phyloP scores from a whole-genome alignment of 2,329 filamentous ascomycete species.

The Clonostachys solani region DNA sequence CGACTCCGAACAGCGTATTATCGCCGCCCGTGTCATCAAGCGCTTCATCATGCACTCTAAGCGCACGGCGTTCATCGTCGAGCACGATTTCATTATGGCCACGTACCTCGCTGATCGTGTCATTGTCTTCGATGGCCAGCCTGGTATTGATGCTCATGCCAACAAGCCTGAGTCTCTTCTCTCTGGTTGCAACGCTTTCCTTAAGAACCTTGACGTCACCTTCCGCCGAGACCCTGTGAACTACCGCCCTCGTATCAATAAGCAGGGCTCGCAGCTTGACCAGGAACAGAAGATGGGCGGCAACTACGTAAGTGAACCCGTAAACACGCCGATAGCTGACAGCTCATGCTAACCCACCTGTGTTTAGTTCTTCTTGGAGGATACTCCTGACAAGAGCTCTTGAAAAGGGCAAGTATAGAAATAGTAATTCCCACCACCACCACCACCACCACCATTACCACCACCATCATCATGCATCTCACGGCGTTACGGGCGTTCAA shows the following conservation, averaged over 20 bases:
- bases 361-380: conserved; percentile 87
- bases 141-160: conserved; percentile 82
- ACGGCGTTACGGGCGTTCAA: conserved; percentile 39
- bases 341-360: conserved; percentile 11
- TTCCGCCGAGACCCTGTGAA: conserved; percentile 98
- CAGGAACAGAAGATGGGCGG: conserved; percentile 93
- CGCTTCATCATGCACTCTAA: conserved; percentile 99
- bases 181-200: conserved; percentile 92
- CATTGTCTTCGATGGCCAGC: conserved; percentile 96
- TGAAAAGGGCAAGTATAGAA: conserved; percentile 48
- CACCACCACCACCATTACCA: conserved; percentile 23
- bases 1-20: conserved; percentile 98
- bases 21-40: conserved; percentile 96
- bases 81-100: conserved; percentile 99
- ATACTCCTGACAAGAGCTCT: conserved; percentile 51
- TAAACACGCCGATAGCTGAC: not conserved
- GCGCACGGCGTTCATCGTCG: conserved; percentile 98
- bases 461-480: conserved; percentile 18
- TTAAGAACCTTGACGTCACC: conserved; percentile 95
- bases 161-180: conserved; percentile 89
- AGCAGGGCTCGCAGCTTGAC: conserved; percentile 90
- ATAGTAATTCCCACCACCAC: too few relatives aligned
- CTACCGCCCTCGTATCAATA: conserved; percentile 97
- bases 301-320: conserved; percentile 69
- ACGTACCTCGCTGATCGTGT: conserved; percentile 80